Conservation (phyloP, 495 filamentous ascomycete genomes). For the Clavariopsis aquatica region DNA sequence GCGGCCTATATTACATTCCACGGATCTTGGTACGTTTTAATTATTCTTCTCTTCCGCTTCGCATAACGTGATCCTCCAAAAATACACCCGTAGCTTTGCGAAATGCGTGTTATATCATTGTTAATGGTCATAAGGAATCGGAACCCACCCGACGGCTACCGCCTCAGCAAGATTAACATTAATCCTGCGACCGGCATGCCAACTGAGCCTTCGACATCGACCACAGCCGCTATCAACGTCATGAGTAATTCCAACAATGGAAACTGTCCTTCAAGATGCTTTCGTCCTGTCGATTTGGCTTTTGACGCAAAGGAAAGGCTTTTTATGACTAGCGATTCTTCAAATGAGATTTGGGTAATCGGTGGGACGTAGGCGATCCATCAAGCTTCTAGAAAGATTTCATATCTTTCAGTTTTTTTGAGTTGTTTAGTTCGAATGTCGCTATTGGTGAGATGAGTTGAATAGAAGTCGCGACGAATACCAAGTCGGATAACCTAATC, state of each 20-base stretch:
- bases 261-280: conserved; percentile 45
- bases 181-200: conserved; percentile 46
- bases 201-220: conserved; percentile 44
- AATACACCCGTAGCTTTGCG: not conserved
- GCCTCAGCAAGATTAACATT: conserved; percentile 50
- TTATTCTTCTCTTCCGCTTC: not conserved
- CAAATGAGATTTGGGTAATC: conserved; percentile 53
- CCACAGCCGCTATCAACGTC: conserved; percentile 48
- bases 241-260: conserved; percentile 48
- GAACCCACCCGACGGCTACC: conserved; percentile 47
- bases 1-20: conserved; percentile 46
- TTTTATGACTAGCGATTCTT: conserved; percentile 50
- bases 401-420: not conserved
- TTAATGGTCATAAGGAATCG: not conserved
- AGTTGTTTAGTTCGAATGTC: not conserved
- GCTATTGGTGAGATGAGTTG: not conserved
- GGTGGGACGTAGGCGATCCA: conserved; percentile 33
- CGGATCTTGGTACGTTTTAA: conserved; percentile 42
- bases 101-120: not conserved
- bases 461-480: not conserved
- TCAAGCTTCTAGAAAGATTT: not conserved
- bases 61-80: not conserved
- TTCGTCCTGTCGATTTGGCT: conserved; percentile 52
- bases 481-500: too few relatives aligned
- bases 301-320: conserved; percentile 50